These are phyloP conservation scores for Calonectria pseudoturangicola DNA, from an alignment of 2,329 filamentous ascomycete genomes.

Conservation along the genomic window DNA sequence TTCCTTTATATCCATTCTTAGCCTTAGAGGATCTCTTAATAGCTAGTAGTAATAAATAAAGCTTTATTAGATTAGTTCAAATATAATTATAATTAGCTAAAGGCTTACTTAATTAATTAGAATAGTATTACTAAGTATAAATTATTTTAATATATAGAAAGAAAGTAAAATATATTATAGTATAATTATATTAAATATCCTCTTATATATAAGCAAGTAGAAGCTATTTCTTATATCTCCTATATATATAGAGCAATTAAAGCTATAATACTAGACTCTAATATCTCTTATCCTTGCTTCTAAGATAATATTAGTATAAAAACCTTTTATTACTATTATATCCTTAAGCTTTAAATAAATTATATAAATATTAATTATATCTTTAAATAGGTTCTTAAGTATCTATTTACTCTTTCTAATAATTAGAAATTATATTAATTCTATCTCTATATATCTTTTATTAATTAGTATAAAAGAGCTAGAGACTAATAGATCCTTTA, in stretches of 20 bases:
- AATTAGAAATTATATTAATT: background rate
- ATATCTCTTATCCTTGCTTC: background rate
- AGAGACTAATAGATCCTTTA: background rate
- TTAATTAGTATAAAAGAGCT: background rate
- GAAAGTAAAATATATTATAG: no score
- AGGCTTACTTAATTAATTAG: no score
- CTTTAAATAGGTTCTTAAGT: no score
- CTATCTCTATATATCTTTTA: background rate
- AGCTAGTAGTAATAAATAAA: background rate
- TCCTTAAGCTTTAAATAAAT: no score
- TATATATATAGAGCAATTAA: background rate
- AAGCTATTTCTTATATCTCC: background rate
- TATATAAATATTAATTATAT: no score
- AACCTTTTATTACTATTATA: no score
- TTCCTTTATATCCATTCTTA: no score
- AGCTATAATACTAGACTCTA: background rate
- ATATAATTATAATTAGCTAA: background rate
- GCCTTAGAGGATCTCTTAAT: background rate
- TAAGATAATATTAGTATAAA: background rate
- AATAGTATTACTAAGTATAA: no score
- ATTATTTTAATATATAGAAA: no score
- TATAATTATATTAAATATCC: background rate
- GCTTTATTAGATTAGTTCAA: background rate
- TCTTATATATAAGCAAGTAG: background rate
- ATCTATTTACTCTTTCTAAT: background rate